These are phyloP conservation scores for Fraxinus platypoda DNA, from an alignment of 305 asterid genomes.

Conservation along the genomic window DNA sequence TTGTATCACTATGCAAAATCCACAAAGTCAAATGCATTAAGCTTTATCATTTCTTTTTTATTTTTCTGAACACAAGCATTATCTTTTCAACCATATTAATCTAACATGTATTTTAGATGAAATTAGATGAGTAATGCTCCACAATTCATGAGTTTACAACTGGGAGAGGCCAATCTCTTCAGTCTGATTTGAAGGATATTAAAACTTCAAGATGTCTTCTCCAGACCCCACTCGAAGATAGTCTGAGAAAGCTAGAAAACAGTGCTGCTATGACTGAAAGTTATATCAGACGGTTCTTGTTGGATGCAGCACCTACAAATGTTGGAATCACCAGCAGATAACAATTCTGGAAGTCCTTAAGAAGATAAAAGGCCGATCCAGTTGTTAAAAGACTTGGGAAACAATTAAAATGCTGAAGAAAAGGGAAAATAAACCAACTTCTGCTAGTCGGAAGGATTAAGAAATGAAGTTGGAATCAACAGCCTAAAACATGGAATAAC, in stretches of 20 bases:
- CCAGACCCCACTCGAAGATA: conserved; percentile 56
- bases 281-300: conserved; percentile 81
- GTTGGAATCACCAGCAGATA: conserved; percentile 57
- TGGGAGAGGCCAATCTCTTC: conserved; percentile 49
- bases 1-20: background rate
- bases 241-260: conserved; percentile 51
- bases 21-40: background rate
- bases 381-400: conserved; percentile 89
- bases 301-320: conserved; percentile 97
- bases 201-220: conserved; percentile 55
- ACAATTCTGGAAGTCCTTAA: conserved; percentile 40
- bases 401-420: conserved; percentile 85
- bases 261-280: conserved; percentile 39
- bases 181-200: conserved; percentile 33
- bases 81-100: background rate
- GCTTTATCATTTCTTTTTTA: background rate
- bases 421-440: conserved; percentile 52
- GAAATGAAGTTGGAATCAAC: conserved; percentile 42
- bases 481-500: conserved; percentile 35
- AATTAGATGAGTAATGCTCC: conserved; percentile 57
- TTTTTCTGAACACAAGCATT: background rate
- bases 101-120: background rate
- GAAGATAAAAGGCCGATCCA: conserved; percentile 64
- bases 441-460: conserved; percentile 39
- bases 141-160: conserved; percentile 46